Evolutionary conservation across 164 flowering plant genomes (phyloP), one percentile per base, ranked within the genome.

Genomic region (Chloranthus sessilifolius): DNA sequence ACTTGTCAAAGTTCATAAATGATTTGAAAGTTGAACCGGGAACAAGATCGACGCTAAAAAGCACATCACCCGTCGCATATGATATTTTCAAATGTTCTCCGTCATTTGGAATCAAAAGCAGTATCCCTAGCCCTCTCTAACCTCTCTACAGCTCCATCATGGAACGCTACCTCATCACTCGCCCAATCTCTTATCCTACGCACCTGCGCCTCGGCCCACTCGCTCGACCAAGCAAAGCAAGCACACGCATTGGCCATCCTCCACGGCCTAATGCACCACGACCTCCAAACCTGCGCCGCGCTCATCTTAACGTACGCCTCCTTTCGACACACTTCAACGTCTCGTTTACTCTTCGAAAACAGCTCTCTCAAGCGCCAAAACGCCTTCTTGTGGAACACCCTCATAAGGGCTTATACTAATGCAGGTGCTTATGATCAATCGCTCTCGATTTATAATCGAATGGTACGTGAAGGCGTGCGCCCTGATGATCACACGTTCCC

Each of bases 401-500:
- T 57, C 31, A 57, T 57, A 7, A 28, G 61, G 11, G 50, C 62
- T 4, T 42, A 33, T 43, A 50, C 19, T 36, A 21, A 28, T 10
- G 43, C 25, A 11, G 41, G 33, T 1, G 22, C 20, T 16, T 33
- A 41, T 11, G 9, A 4, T 1, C 46, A 39, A n/a, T 55, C 55
- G 1, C 31, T 58, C 25, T 10, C 38, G 0, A 24, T 50, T n/a
- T 58, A 49, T 36, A 49, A 50, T 30, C 25, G 23, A 25, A 41
- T 50, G 21, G 23, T 49, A 23, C n/a, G 26, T 2, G 35, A 16
- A 7, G 54, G 53, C 22, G 43, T 33, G 8, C 21, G 49, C 2
- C 62, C 62, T 7, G 62, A 58, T 25, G 49, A 58, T 42, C 49
- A 58, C 43, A 40, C 62, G 3, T 58, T 58, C 27, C 62, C 62